Base-by-base conservation (phyloP, 352 stramenopile genomes). In the Thalassiosira ordinaria region DNA sequence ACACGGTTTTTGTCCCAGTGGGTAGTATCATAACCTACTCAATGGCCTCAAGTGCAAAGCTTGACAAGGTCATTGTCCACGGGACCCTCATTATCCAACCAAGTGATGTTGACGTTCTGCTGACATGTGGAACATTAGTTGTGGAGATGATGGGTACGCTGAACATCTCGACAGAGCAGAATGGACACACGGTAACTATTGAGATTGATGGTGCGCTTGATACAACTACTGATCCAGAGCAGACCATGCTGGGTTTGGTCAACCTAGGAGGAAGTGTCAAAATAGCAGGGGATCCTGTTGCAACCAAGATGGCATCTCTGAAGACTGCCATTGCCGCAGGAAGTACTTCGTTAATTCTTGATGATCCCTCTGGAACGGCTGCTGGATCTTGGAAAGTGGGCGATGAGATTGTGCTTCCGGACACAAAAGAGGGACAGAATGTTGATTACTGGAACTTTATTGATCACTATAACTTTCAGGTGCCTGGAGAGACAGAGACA, bases 341-440 rank as follows among this genome's bases (percentile, higher is more conserved):
- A 24, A 18, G 16, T 16, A 59, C 18, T 22, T 41, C 44, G 9
- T 22, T 81, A 14, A 20, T 37, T 9, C 9, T 33, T 24, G 16
- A 41, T 33, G 33, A 41, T 41, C 33, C 33, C 5, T 41, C 33
- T 41, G 33, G 33, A 5, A 41, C 33, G 33, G 24, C 26, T 16
- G 41, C 41, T 16, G n/a, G 5, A 2, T 20, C 26, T 29, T 80
- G 51, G 27, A 1, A 44, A 33, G 55, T 70, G 29, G 73, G 73
- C n/a, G 73, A 53, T 27, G 73, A 81, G 16, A 11, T 81, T 35
- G 55, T 77, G 24, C 53, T 81, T 39, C 73, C 73, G 5, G 73
- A 81, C 41, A 81, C 73, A 18, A 66, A 77, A 44, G 39, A 63
- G 22, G 71, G 71, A 11, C 37, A 67, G 7, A 53, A 67, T 20